phyloP scores from a whole-genome alignment of 257 asterid genomes.

The Solanum arcanum region DNA sequence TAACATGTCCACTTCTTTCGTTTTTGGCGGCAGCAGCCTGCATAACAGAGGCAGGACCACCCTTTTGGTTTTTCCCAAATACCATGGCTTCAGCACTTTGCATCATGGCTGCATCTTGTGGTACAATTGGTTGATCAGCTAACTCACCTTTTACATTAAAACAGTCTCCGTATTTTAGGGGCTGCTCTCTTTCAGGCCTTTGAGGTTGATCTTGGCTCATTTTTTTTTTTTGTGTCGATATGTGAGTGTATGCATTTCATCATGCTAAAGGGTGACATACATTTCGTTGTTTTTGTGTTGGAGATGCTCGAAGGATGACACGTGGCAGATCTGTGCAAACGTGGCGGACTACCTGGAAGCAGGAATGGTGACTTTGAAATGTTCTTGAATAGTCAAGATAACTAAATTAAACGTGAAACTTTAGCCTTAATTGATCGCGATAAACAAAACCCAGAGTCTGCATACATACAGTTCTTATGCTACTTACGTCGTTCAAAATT shows the following conservation, averaged over 20 bases:
- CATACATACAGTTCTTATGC: no score
- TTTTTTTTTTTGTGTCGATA: neutral
- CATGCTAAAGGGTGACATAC: neutral
- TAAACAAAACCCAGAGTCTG: no score
- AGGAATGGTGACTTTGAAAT: neutral
- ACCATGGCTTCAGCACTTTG: conserved; percentile 38
- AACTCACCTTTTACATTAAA: conserved; percentile 47
- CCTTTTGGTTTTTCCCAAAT: conserved; percentile 42
- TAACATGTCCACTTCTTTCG: conserved; percentile 40
- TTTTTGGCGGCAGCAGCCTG: conserved; percentile 48
- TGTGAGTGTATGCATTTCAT: neutral
- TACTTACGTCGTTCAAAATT: no score
- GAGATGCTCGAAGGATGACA: neutral
- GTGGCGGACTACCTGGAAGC: neutral
- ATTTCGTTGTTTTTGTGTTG: neutral
- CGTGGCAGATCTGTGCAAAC: neutral
- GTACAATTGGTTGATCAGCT: conserved; percentile 39
- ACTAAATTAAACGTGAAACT: neutral
- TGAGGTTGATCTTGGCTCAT: conserved; percentile 48
- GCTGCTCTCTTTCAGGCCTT: conserved; percentile 12
- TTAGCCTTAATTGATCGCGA: neutral
- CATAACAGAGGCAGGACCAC: conserved; percentile 56
- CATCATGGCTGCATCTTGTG: conserved; percentile 68
- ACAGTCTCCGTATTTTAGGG: conserved; percentile 49
- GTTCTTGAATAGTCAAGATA: neutral